These are phyloP conservation scores for Crucibulum laeve DNA, from an alignment of 768 basidiomycete genomes.

Conservation along the genomic window DNA sequence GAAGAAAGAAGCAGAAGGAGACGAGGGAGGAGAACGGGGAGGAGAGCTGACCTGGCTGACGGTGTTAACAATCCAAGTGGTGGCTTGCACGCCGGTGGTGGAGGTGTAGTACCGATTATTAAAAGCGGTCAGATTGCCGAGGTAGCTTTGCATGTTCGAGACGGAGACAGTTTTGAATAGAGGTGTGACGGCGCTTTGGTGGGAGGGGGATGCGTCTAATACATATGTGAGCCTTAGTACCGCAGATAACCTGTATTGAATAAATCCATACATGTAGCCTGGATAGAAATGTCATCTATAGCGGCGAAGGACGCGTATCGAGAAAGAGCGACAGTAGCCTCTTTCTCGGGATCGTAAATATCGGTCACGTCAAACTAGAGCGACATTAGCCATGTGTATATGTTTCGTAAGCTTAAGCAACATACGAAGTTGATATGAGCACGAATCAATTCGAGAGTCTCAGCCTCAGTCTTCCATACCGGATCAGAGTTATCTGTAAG, in stretches of 20 bases:
- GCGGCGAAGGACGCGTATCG: not conserved
- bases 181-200: slow-evolving; percentile 15
- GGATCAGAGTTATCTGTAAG: slow-evolving; percentile 22
- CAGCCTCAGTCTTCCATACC: slow-evolving; percentile 25
- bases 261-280: not conserved
- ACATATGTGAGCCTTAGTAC: too few species aligned
- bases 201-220: slow-evolving; percentile 20
- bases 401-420: too few species aligned
- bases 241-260: too few species aligned
- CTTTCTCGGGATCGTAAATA: slow-evolving; percentile 18
- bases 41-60: too few species aligned
- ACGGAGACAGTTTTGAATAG: slow-evolving; percentile 17
- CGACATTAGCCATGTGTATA: too few species aligned
- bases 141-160: slow-evolving; percentile 21
- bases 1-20: too few species aligned
- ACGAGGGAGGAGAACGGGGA: too few species aligned
- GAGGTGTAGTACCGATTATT: slow-evolving; percentile 31
- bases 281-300: not conserved
- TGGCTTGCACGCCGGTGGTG: slow-evolving; percentile 23
- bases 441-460: slow-evolving; percentile 22
- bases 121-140: slow-evolving; percentile 25
- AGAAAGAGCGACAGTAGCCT: not conserved
- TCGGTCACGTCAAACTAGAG: slow-evolving; percentile 28
- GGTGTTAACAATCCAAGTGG: too few species aligned
- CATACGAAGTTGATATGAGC: slow-evolving; percentile 19